Base-by-base conservation (phyloP, 2,329 filamentous ascomycete genomes). In the Trichophyton simii region DNA sequence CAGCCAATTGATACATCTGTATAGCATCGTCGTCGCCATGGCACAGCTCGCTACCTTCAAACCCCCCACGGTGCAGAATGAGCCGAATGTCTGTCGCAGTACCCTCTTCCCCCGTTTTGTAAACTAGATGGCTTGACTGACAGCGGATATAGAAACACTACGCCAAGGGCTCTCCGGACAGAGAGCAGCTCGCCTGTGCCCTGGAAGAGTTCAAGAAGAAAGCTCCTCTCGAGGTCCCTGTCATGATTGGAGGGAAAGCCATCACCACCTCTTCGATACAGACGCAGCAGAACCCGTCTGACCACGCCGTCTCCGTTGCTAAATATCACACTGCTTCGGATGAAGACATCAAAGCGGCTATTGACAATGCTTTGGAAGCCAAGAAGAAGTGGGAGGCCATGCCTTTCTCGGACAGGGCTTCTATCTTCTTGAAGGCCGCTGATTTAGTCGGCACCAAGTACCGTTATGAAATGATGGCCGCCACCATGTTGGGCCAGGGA, bases 371-470 rank as follows among this genome's bases (percentile, higher is more conserved):
- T 28, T 82, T 97, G 48, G 84, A 83, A n/a, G 91, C 91, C 57
- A 94, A 95, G 78, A 80, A 85, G 60, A 82, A 84, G 36, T 99
- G 94, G 92, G 91, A 92, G 70, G 80, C 82, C 3, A 80, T 95
- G 18, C 89, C 92, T 13, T 97, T 97, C 71, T 84, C 88, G 57
- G 92, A 97, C 76, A 85, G 92, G 60, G 92, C 92, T 11, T 88
- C 91, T 61, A 82, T 99, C 71, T 97, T 97, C 79, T 83, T 97
- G 70, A 96, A 96, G 81, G 92, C 94, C 2, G 92, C 92, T 38
- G 91, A 97, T 72, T 80, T 99, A 65, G 84, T 99, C 67, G 80
- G 88, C 60, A 88, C 83, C 66, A 97, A 97, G 78, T 97, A 99
- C 77, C 84, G 94, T 72, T 96, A 96, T 76, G 90, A 96, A 61